Evolutionary conservation across 2,329 filamentous ascomycete species (phyloP).

Genomic region (Fusarium pseudonygamai): DNA sequence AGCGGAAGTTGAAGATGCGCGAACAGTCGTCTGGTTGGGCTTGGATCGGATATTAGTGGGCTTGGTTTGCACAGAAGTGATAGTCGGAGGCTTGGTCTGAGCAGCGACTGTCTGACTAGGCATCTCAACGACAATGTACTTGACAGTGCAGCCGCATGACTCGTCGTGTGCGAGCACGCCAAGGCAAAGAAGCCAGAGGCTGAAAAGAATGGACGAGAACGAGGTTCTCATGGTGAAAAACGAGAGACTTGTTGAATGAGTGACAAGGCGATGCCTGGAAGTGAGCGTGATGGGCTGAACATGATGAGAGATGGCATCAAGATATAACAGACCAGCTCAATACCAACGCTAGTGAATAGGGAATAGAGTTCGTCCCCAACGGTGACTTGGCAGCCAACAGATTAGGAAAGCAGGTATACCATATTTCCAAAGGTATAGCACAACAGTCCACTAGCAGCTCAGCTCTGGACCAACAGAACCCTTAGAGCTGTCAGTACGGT

Average conservation of each 20-base stretch:
- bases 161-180: background rate
- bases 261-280: slow-evolving; percentile 5
- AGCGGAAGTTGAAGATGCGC: background rate
- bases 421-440: background rate
- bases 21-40: background rate
- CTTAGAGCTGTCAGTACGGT: slow-evolving; percentile 1
- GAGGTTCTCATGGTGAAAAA: slow-evolving; percentile 10
- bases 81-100: background rate
- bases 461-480: background rate
- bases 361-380: slow-evolving; percentile 5
- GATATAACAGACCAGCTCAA: background rate
- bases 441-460: background rate
- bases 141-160: slow-evolving; percentile 18
- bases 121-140: slow-evolving; percentile 18
- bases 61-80: background rate
- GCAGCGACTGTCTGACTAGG: background rate
- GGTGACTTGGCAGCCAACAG: slow-evolving; percentile 13
- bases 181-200: slow-evolving; percentile 4
- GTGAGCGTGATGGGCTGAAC: background rate
- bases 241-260: background rate
- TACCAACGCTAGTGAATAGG: background rate
- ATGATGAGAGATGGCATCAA: background rate
- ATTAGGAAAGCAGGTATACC: slow-evolving; percentile 10
- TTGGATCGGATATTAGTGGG: background rate
- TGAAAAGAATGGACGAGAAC: slow-evolving; percentile 25